Base-by-base conservation (phyloP, 2,329 filamentous ascomycete genomes). In the Pyrenochaeta sp. region DNA sequence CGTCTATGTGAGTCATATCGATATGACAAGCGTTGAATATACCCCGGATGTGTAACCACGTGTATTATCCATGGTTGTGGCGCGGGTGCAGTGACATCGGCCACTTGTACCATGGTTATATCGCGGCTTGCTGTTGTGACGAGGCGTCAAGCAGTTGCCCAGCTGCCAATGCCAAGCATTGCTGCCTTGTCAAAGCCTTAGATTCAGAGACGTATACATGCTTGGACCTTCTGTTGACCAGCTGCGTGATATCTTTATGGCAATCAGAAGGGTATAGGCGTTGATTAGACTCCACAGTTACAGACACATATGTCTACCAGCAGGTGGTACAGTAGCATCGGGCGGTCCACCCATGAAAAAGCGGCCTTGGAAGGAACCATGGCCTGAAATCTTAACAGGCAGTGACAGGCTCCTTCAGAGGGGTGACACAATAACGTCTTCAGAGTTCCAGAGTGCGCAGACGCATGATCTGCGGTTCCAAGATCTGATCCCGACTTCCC, bases 401-500 rank as follows among this genome's bases (percentile, higher is more conserved):
- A 15, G 5, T 42, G n/a, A 42, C n/a, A 42, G 39, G 39, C 39
- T 24, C 25, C 15, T 44, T 28, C 40, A 42, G 4, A 42, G 8
- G 5, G 39, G 40, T 44, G 40, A 44, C 22, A 44, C 40, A 44
- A 28, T 25, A 44, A 44, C 15, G 19, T 15, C 8, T 24, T 24
- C 5, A 10, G 12, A 44, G 40, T 44, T 44, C 22, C 40, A 27
- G 40, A 44, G 40, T 44, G 40, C 40, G 22, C 25, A 34, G 28
- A 27, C 45, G 40, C 45, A 22, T 53, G 40, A 49, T 43, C 44
- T 49, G 51, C 30, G 12, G 52, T 50, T 52, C 60, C 56, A 56
- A 53, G 54, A 55, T 51, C 48, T 28, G 44, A 55, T 44, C 45
- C 58, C 54, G 36, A 53, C 47, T 56, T 58, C 49, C 53, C 52